Percentiles rank a stretch among this genome's conserved stretches.
phyloP scores from a whole-genome alignment of 495 filamentous ascomycete genomes.

The Neurospora sp. region DNA sequence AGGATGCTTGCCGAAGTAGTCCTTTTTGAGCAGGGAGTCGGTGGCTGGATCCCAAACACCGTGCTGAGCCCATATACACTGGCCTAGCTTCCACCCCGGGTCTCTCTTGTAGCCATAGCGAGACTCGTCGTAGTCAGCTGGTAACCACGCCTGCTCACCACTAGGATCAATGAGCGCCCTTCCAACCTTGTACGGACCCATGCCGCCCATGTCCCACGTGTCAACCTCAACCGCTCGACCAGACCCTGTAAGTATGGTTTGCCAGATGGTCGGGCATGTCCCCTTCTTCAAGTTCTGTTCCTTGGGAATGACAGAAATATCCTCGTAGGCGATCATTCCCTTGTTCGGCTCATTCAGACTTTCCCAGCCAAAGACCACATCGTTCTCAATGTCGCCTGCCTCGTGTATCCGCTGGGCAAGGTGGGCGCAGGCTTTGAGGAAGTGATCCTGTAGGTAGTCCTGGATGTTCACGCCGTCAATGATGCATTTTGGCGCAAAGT shows the following conservation, averaged over 20 bases:
- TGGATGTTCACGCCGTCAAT: constrained; percentile 94
- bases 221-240: constrained; percentile 82
- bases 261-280: constrained; percentile 89
- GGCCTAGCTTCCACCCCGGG: constrained; percentile 78
- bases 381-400: constrained; percentile 78
- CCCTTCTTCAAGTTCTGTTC: constrained; percentile 91
- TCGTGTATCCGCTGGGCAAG: constrained; percentile 80
- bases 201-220: constrained; percentile 85
- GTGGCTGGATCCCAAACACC: constrained; percentile 83
- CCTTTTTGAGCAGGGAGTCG: constrained; percentile 68
- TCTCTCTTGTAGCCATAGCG: constrained; percentile 87
- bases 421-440: constrained; percentile 65
- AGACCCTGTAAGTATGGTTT: constrained; percentile 82
- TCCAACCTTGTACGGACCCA: constrained; percentile 86
- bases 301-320: constrained; percentile 69
- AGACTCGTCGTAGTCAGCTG: constrained; percentile 67
- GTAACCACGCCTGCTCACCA: constrained; percentile 76
- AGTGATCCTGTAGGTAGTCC: constrained; percentile 87
- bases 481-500: constrained; percentile 92
- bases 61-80: constrained; percentile 95
- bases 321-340: constrained; percentile 76
- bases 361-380: constrained; percentile 91
- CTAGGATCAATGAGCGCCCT: constrained; percentile 76
- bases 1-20: constrained; percentile 79
- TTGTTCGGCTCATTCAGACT: constrained; percentile 90